Evolutionary conservation across 208 protist genomes (phyloP).

Genomic region (Crithidia brevicula): DNA sequence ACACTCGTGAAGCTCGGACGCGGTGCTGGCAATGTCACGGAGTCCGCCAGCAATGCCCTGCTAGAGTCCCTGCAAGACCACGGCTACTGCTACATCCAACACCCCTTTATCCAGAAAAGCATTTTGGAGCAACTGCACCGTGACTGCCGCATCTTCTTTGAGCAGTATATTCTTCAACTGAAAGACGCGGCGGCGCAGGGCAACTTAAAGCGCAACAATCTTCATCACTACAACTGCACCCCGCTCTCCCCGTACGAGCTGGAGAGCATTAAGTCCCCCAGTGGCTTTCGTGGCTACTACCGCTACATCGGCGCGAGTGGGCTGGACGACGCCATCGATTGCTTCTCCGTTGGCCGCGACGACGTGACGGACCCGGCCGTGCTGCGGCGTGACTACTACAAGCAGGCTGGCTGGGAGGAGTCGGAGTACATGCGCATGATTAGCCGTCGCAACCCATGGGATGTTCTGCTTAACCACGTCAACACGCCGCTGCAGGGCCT

Average conservation of each 20-base stretch:
- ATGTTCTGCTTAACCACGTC: conserved; percentile 74
- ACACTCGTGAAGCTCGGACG: conserved; percentile 86
- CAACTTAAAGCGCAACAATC: conserved; percentile 38
- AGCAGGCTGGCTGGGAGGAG: conserved; percentile 69
- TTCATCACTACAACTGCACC: conserved; percentile 68
- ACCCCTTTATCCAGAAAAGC: conserved; percentile 86
- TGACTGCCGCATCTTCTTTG: conserved; percentile 85
- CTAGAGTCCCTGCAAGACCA: conserved; percentile 86
- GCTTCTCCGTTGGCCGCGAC: conserved; percentile 86
- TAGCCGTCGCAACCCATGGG: conserved; percentile 84
- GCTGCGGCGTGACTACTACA: conserved; percentile 77
- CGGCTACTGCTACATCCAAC: conserved; percentile 91
- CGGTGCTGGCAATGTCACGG: conserved; percentile 75
- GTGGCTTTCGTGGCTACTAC: conserved; percentile 86
- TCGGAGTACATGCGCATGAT: conserved; percentile 70
- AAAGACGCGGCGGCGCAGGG: conserved; percentile 31
- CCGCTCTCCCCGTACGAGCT: conserved; percentile 73
- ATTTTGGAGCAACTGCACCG: conserved; percentile 88
- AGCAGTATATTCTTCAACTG: conserved; percentile 75
- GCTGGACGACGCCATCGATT: conserved; percentile 87
- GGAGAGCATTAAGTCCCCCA: conserved; percentile 70
- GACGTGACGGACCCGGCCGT: conserved; percentile 62
- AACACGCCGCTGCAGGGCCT: conserved; percentile 15
- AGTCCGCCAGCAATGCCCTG: conserved; percentile 81
- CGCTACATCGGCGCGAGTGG: conserved; percentile 86